These are phyloP conservation scores for Dalbergia cultrata DNA, from an alignment of 306 rosid genomes.

Conservation along the genomic window DNA sequence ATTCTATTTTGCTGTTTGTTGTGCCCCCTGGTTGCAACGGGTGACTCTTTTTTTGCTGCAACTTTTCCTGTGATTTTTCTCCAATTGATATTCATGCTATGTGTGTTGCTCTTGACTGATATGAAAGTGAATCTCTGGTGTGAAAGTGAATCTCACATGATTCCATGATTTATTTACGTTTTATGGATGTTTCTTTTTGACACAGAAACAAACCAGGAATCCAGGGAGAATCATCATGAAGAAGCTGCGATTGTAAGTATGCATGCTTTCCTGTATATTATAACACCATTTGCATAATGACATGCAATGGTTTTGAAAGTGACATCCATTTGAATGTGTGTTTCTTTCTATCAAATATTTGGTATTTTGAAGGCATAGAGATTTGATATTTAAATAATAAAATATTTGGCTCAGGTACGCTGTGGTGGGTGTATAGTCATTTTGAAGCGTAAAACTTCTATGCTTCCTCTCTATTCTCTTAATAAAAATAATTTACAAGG, in stretches of 20 bases:
- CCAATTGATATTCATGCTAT: background rate
- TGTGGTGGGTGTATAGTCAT: background rate
- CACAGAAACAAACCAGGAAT: conserved; percentile 60
- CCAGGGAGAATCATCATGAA: conserved; percentile 47
- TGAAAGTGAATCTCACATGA: background rate
- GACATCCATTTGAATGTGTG: background rate
- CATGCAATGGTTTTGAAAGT: background rate
- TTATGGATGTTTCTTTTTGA: conserved; percentile 1
- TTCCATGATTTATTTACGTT: conserved; percentile 16
- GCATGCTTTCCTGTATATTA: conserved; percentile 35
- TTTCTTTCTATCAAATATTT: background rate
- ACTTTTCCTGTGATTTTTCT: conserved; percentile 13
- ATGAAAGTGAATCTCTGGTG: background rate
- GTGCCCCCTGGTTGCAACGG: background rate
- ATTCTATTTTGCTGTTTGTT: background rate
- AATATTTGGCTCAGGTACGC: background rate
- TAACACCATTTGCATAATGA: background rate
- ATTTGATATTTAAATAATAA: background rate
- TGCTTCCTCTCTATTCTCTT: background rate
- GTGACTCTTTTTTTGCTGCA: conserved; percentile 7
- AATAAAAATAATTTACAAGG: background rate
- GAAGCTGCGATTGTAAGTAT: conserved; percentile 65
- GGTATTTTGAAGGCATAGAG: background rate
- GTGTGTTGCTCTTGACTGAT: conserved; percentile 6
- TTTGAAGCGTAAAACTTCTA: background rate